Percentiles rank a stretch among this genome's conserved stretches.
Conservation (phyloP, 2,329 filamentous ascomycete genomes). For the Blumeria hordei region DNA sequence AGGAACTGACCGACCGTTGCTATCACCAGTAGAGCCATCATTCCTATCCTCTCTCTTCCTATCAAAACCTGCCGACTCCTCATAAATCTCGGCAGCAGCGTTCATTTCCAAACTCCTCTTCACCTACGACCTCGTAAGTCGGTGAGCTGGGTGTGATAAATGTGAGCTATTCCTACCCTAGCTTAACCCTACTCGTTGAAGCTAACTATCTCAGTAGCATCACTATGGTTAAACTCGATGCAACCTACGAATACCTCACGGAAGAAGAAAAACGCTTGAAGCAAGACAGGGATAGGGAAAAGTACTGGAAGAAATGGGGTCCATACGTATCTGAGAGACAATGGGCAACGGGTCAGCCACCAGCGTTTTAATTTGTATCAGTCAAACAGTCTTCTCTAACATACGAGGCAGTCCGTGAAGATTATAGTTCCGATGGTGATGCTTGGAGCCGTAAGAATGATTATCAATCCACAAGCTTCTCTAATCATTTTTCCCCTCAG, state of each 20-base stretch:
- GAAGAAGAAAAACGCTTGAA: conserved; percentile 78
- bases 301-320: conserved; percentile 98
- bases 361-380: not conserved
- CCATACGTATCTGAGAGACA: conserved; percentile 83
- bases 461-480: conserved; percentile 4
- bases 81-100: too few relatives aligned
- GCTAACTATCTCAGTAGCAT: not conserved
- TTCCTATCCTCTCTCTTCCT: too few relatives aligned
- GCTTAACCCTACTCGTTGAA: too few relatives aligned
- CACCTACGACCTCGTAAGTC: too few relatives aligned
- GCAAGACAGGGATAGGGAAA: conserved; percentile 57
- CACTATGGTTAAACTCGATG: conserved; percentile 72
- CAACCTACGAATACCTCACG: conserved; percentile 55
- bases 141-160: too few relatives aligned
- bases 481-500: conserved; percentile 21
- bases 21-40: too few relatives aligned
- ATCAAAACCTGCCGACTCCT: too few relatives aligned
- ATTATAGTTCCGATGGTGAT: conserved; percentile 75
- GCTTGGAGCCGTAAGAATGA: conserved; percentile 69
- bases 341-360: conserved; percentile 60
- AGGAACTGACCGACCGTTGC: too few relatives aligned
- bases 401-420: conserved; percentile 44
- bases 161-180: too few relatives aligned
- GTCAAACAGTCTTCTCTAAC: not conserved
- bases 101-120: too few relatives aligned